Evolutionary conservation across 78 protist species (phyloP).

Genomic region (Bigelowiella natans): DNA sequence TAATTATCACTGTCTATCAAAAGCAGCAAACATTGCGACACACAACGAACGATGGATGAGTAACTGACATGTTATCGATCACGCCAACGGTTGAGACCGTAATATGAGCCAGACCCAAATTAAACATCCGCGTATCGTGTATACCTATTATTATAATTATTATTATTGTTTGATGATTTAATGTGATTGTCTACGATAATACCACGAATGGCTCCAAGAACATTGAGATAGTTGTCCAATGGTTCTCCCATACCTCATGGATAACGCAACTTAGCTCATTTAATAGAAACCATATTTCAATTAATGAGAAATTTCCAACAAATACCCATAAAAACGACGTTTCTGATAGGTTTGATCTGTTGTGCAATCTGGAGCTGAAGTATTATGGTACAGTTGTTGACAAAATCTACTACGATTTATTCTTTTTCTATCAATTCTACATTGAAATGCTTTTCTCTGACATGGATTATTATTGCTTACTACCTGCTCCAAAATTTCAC

Average conservation of each 20-base stretch:
- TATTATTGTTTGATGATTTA: neutral
- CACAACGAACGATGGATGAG: too few species aligned
- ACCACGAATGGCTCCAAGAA: neutral
- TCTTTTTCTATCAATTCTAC: too few species aligned
- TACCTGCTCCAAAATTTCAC: neutral
- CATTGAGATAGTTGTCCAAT: neutral
- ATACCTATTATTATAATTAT: neutral
- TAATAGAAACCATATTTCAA: neutral
- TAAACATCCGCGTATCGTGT: neutral
- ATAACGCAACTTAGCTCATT: neutral
- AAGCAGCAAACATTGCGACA: too few species aligned
- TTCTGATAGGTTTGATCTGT: neutral
- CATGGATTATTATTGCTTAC: neutral
- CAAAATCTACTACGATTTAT: too few species aligned
- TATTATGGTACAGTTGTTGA: too few species aligned
- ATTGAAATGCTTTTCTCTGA: too few species aligned
- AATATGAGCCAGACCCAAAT: neutral
- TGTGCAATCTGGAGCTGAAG: neutral
- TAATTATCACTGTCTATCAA: too few species aligned
- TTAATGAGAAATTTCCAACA: neutral
- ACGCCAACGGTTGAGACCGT: slow-evolving; percentile 3
- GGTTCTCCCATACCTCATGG: slow-evolving; percentile 6
- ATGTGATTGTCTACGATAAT: neutral
- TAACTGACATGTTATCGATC: neutral
- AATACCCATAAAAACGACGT: slow-evolving; percentile 6